phyloP scores from a whole-genome alignment of 1,284 basidiomycete species.

The Fistulinella cinereoalba region DNA sequence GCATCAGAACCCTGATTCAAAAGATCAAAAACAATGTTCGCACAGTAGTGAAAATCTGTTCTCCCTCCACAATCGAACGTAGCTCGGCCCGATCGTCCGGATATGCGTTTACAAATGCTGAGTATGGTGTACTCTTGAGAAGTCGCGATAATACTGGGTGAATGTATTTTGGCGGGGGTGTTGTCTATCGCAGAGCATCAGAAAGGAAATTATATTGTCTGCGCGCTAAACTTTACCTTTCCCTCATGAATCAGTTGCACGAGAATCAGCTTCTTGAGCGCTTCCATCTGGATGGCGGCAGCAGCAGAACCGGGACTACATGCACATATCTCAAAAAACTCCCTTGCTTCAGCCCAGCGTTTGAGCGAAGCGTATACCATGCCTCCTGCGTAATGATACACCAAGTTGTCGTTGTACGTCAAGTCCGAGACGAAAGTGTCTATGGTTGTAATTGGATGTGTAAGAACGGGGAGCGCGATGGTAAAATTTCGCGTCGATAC shows the following conservation, averaged over 20 bases:
- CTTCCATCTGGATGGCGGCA: conserved; percentile 77
- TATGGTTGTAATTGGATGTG: conserved; percentile 56
- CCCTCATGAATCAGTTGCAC: conserved; percentile 75
- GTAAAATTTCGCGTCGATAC: conserved; percentile 51
- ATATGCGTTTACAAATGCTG: conserved; percentile 59
- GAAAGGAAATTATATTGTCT: not conserved
- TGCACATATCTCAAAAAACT: conserved; percentile 75
- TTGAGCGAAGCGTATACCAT: conserved; percentile 59
- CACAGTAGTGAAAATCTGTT: conserved; percentile 52
- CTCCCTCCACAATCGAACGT: conserved; percentile 48
- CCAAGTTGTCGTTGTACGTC: conserved; percentile 69
- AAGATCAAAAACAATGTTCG: conserved; percentile 11
- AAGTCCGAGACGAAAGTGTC: conserved; percentile 54
- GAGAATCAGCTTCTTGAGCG: conserved; percentile 76
- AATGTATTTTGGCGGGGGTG: conserved; percentile 67
- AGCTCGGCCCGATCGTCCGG: conserved; percentile 49
- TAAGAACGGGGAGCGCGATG: conserved; percentile 56
- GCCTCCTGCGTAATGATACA: conserved; percentile 76
- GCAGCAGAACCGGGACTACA: conserved; percentile 65
- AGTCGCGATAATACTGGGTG: conserved; percentile 51
- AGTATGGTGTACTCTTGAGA: conserved; percentile 63
- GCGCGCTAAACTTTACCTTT: conserved; percentile 42
- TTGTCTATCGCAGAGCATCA: conserved; percentile 39
- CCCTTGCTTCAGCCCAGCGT: conserved; percentile 62
- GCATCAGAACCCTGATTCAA: conserved; percentile 9